Percentiles rank a stretch among this genome's conserved stretches.
Evolutionary conservation across 257 asterid genomes (phyloP).

Genomic region (Sherardia arvensis): DNA sequence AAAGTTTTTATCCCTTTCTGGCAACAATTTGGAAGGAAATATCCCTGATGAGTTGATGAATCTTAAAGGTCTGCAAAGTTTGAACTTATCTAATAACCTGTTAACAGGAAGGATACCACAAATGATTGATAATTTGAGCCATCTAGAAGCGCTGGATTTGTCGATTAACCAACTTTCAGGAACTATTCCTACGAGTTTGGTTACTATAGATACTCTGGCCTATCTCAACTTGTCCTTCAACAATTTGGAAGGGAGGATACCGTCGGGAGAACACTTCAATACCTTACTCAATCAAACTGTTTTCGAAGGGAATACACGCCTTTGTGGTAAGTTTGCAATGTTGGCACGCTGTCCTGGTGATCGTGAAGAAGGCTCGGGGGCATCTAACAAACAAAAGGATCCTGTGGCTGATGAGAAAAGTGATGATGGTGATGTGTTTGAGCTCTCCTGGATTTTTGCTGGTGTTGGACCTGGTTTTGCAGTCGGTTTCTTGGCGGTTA

Average conservation of each 20-base stretch:
- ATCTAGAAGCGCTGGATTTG: constrained; percentile 24
- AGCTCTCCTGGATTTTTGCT: background rate
- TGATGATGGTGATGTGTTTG: background rate
- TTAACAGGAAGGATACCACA: constrained; percentile 19
- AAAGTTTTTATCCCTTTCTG: background rate
- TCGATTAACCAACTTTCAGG: constrained; percentile 18
- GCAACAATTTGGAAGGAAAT: constrained; percentile 2
- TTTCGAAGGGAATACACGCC: background rate
- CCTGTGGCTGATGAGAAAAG: too few relatives aligned
- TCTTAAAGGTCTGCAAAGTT: constrained; percentile 2
- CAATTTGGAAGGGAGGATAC: constrained; percentile 19
- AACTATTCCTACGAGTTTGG: constrained; percentile 18
- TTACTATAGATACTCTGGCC: constrained; percentile 16
- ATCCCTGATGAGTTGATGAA: constrained; percentile 9
- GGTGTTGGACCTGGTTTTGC: constrained; percentile 15
- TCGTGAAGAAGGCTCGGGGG: background rate
- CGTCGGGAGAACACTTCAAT: constrained; percentile 22
- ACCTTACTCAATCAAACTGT: constrained; percentile 3
- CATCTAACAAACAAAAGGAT: background rate
- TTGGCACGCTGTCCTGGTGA: background rate
- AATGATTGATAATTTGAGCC: constrained; percentile 14
- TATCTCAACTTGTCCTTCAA: constrained; percentile 26
- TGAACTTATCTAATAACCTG: constrained; percentile 16
- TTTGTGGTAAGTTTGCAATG: background rate
- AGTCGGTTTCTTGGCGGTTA: constrained; percentile 18